Evolutionary conservation across 202 grass and related monocot genomes (phyloP).

Genomic region (Zizania palustris): DNA sequence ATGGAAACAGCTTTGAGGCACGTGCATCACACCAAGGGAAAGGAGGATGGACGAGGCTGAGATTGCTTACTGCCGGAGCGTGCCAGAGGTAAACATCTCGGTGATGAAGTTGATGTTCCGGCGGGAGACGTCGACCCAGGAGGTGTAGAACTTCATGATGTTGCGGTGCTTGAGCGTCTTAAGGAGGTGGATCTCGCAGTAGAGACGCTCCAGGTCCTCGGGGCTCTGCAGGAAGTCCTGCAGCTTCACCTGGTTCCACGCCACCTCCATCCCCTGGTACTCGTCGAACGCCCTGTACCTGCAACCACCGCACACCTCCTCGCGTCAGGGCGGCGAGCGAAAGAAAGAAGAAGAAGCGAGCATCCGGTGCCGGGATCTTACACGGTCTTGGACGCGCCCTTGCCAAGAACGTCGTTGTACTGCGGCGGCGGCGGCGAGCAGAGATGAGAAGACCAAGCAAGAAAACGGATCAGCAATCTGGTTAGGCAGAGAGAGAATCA

Average conservation of each 20-base stretch:
- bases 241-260: constrained; percentile 98
- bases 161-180: constrained; percentile 93
- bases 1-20: constrained; percentile 21
- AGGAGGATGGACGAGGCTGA: not conserved
- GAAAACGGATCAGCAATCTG: not conserved
- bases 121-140: constrained; percentile 81
- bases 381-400: constrained; percentile 98
- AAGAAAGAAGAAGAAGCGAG: not conserved
- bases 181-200: constrained; percentile 99
- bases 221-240: constrained; percentile 84
- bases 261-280: constrained; percentile 94
- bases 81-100: constrained; percentile 99
- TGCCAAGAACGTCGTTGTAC: constrained; percentile 91
- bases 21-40: not conserved
- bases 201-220: constrained; percentile 91
- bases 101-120: constrained; percentile 99
- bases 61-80: constrained; percentile 76
- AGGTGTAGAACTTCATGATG: constrained; percentile 97
- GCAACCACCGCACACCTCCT: constrained; percentile 8
- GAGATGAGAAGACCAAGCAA: not conserved
- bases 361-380: constrained; percentile 46
- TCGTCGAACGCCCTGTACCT: constrained; percentile 94
- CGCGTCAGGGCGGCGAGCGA: constrained; percentile 6
- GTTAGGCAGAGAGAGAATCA: not conserved
- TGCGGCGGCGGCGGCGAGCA: constrained; percentile 38